Evolutionary conservation across 345 rosid genomes (phyloP).

Genomic region (Aethionema arabicum): DNA sequence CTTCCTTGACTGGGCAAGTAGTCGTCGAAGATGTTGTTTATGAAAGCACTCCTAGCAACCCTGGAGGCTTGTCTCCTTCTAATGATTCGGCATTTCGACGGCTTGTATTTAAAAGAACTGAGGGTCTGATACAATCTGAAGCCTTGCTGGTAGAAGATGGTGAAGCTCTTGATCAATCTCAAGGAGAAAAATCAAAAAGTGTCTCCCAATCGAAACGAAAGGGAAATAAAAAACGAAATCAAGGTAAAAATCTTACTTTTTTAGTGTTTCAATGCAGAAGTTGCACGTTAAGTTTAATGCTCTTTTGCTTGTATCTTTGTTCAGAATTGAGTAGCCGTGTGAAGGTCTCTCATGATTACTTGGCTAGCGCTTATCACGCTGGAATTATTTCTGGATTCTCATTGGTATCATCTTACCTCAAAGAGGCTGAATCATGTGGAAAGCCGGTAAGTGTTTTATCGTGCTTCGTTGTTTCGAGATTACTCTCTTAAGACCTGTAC

Average conservation of each 20-base stretch:
- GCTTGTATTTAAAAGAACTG: conserved; percentile 80
- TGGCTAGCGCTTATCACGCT: conserved; percentile 85
- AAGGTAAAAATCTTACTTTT: conserved; percentile 44
- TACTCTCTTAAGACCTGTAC: too few relatives aligned
- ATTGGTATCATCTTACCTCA: conserved; percentile 69
- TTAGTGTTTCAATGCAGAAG: conserved; percentile 3
- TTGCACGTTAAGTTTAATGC: background rate
- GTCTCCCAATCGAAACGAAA: conserved; percentile 53
- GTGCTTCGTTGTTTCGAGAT: background rate
- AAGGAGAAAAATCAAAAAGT: conserved; percentile 38
- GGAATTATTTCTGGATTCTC: conserved; percentile 84
- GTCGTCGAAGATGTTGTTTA: conserved; percentile 83
- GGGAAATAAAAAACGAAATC: conserved; percentile 41
- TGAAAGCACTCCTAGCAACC: conserved; percentile 53
- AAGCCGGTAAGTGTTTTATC: conserved; percentile 44
- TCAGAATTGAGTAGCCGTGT: conserved; percentile 46
- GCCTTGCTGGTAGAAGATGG: conserved; percentile 63
- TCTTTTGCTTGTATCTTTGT: background rate
- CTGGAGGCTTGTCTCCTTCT: conserved; percentile 42
- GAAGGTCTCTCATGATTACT: conserved; percentile 70
- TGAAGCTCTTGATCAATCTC: conserved; percentile 36
- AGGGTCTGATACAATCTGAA: conserved; percentile 87
- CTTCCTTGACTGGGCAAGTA: conserved; percentile 69
- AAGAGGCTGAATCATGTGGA: conserved; percentile 53
- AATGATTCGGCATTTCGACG: conserved; percentile 66